Evolutionary conservation across 768 basidiomycete species (phyloP), one percentile per base, ranked within the genome.

Genomic region (Tricholoma hemisulphureum): DNA sequence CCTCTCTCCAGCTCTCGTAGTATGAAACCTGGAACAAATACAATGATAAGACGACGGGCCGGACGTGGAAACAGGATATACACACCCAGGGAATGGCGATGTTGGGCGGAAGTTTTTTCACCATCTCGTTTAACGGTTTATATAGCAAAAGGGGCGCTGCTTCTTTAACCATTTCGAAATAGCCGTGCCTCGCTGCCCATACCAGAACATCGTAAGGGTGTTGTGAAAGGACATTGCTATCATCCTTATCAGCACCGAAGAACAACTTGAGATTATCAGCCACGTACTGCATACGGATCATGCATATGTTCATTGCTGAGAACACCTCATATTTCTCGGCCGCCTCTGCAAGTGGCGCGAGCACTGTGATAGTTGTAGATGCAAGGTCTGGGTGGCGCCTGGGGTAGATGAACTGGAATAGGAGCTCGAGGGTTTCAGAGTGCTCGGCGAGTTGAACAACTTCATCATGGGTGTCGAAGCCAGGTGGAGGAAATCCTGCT

Each of bases 311-410:
- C 35, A 37, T 37, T 65, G 2, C 65, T 62, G 11, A 62, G 41
- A 63, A 70, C 1, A 69, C 68, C 49, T 70, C 67, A 35, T 72
- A 72, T 52, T 72, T 72, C 55, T 71, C 70, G 23, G 67, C 71
- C 5, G 71, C 70, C 35, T 72, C 70, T 3, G 71, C 70, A 20
- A 73, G 51, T 4, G 56, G 48, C 0, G 52, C 58, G 20, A 72
- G 21, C 3, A 59, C 48, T 1, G 45, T 52, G 24, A 70, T 66
- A 8, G 51, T 45, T 21, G 63, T 31, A 2, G 58, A 52, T 3
- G 63, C 58, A 26, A 71, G 54, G 16, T 63, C 61, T 0, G 67
- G 71, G 14, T 67, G 63, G 11, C 67, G 65, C n/a, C 56, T 56
- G 1, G 69, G 69, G 29, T 70, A 70, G 3, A 69, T 63, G 43